A percentile compares a stretch with the other conserved stretches of the same genome.
Conservation (phyloP, 192 early-diverging fungal genomes). For the Coemansia sp. region DNA sequence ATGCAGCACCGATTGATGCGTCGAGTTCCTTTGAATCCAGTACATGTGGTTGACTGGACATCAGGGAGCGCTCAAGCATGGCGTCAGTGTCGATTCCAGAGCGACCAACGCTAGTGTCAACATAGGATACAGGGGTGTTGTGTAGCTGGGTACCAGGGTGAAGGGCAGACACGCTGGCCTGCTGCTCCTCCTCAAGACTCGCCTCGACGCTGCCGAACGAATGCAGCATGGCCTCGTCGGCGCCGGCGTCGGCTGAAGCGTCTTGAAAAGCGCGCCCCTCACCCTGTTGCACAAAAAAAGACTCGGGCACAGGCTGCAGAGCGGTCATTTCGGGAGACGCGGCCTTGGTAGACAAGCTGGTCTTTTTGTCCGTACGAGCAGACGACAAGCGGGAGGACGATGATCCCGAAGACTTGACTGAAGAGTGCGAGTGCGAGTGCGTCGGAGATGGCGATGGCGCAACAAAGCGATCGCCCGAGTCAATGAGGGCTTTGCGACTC, state of each 20-base stretch:
- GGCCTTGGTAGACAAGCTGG: too few species aligned
- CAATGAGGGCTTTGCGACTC: conserved; percentile 33
- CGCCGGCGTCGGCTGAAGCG: conserved; percentile 5
- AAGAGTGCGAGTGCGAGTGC: background rate
- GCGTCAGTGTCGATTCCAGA: conserved; percentile 6
- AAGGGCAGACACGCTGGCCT: conserved; percentile 20
- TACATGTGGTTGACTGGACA: background rate
- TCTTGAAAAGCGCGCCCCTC: conserved; percentile 27
- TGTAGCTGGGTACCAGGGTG: conserved; percentile 16
- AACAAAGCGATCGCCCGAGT: conserved; percentile 17
- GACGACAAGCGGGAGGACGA: conserved; percentile 12
- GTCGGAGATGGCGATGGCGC: background rate
- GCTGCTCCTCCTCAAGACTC: conserved; percentile 27
- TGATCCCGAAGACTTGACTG: background rate
- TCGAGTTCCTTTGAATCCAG: too few species aligned
- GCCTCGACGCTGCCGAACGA: conserved; percentile 22
- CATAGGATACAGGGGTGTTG: background rate
- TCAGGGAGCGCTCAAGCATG: background rate
- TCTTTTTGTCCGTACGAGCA: too few species aligned
- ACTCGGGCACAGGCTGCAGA: background rate
- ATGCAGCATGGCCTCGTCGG: conserved; percentile 11
- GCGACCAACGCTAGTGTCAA: conserved; percentile 4
- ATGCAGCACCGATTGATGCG: too few species aligned
- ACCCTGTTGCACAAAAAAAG: conserved; percentile 50
- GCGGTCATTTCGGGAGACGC: background rate